Evolutionary conservation across 345 rosid species (phyloP), one percentile per base, ranked within the genome.

Genomic region (Iberis pinnata): DNA sequence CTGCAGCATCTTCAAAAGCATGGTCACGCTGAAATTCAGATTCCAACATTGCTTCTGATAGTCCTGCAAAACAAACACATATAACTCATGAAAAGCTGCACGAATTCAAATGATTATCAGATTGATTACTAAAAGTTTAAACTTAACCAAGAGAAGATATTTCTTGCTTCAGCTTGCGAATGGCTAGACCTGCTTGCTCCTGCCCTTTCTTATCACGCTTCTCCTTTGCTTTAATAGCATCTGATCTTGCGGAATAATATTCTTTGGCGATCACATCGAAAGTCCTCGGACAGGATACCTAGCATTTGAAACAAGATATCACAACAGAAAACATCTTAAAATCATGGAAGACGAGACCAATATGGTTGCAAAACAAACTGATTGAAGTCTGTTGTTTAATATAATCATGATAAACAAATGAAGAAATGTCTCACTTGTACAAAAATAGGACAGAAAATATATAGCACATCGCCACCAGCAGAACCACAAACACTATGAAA

Each of bases 131-230:
- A 60, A 61, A 16, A 37, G 43, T 58, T 39, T 38, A 18, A 58
- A 77, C 62, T 52, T 65, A 39, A 84, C 95, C 97, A 73, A 82
- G 76, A 63, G 83, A 81, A 65, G 88, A 71, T 67, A 89, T 73
- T 72, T 89, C 95, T 68, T 81, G 90, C 83, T 89, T 89, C 67
- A 89, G 85, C 74, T 78, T 73, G 61, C 81, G 79, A 62, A 89
- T 84, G 18, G 64, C 68, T 47, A 57, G 56, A 63, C 95, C 86
- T 18, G 90, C 86, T 65, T 58, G 73, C 58, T 76, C 88, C 75
- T 86, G 88, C 36, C 80, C 73, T 43, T 63, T 76, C 69, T 80
- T 86, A 72, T 89, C 90, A 53, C 73, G 60, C 39, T 68, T 78
- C 44, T 73, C 84, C 76, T 89, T 89, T 60, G 97, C 90, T 68